These are phyloP conservation scores for Phytophthora pistaciae DNA, from an alignment of 352 stramenopile species.

Conservation along the genomic window DNA sequence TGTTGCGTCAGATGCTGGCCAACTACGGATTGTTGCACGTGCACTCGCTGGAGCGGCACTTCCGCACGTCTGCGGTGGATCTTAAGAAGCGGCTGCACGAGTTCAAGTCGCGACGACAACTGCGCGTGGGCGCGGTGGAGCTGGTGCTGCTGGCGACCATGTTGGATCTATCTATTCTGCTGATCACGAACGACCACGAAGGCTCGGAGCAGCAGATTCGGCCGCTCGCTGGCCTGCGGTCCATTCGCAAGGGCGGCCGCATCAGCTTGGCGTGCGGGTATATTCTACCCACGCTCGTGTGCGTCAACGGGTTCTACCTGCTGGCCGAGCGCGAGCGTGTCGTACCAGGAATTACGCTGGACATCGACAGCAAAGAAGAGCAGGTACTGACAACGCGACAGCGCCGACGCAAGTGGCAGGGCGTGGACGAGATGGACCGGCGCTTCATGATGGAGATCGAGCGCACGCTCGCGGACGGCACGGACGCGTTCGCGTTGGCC, in stretches of 20 bases:
- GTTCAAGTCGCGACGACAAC: constrained; percentile 68
- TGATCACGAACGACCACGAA: constrained; percentile 87
- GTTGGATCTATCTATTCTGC: constrained; percentile 74
- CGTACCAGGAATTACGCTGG: constrained; percentile 6
- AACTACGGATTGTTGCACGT: constrained; percentile 82
- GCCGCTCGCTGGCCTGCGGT: constrained; percentile 53
- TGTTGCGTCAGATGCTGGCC: constrained; percentile 69
- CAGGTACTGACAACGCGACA: constrained; percentile 21
- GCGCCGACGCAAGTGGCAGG: constrained; percentile 67
- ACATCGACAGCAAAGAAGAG: constrained; percentile 21
- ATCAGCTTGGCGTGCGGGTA: constrained; percentile 76
- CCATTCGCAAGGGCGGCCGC: constrained; percentile 62
- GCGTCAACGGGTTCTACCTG: constrained; percentile 77
- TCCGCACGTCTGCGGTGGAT: constrained; percentile 66
- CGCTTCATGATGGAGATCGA: constrained; percentile 73
- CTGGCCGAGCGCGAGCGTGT: constrained; percentile 43
- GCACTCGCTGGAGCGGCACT: constrained; percentile 57
- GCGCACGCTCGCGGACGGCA: constrained; percentile 37
- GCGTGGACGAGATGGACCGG: constrained; percentile 81
- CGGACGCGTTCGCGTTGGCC: constrained; percentile 22
- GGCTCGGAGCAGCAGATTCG: constrained; percentile 70
- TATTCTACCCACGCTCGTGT: constrained; percentile 73
- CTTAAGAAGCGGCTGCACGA: constrained; percentile 84
- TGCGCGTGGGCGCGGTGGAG: constrained; percentile 71
- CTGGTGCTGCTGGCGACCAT: constrained; percentile 80